phyloP scores from a whole-genome alignment of 2,329 filamentous ascomycete species.

The Diplodia seriata region DNA sequence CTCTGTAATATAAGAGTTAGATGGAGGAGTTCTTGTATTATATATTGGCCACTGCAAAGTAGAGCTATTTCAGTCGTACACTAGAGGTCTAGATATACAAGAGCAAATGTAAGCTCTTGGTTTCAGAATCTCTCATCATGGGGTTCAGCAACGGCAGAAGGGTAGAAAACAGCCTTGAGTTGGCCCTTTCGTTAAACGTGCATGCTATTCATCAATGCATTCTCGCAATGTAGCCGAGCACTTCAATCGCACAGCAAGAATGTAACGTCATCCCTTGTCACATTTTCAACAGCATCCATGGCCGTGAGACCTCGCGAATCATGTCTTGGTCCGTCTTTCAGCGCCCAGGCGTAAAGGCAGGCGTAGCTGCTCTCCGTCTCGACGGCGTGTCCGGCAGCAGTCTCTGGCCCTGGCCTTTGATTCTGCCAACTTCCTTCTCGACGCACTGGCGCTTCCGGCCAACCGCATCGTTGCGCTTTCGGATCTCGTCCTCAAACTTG shows the following conservation, averaged over 20 bases:
- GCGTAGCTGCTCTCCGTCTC: slow-evolving; percentile 32
- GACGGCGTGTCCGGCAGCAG: slow-evolving; percentile 57
- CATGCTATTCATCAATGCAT: neutral
- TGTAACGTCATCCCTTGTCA: neutral
- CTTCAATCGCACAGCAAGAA: neutral
- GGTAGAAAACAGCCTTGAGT: neutral
- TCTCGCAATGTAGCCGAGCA: neutral
- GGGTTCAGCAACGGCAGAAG: slow-evolving; percentile 20
- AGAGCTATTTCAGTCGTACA: neutral
- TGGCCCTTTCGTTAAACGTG: neutral
- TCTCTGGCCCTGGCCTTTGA: slow-evolving; percentile 62
- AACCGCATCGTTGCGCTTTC: slow-evolving; percentile 59
- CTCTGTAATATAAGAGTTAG: neutral
- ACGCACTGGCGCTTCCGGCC: slow-evolving; percentile 58
- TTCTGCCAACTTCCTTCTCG: slow-evolving; percentile 57
- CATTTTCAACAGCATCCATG: neutral
- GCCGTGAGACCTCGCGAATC: neutral
- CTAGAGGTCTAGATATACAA: neutral
- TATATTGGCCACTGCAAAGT: neutral
- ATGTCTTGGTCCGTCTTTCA: neutral
- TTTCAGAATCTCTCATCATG: neutral
- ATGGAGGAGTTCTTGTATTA: neutral
- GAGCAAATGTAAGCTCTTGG: neutral
- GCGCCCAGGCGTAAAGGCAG: neutral
- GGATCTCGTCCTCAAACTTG: slow-evolving; percentile 63